phyloP scores from a whole-genome alignment of 495 filamentous ascomycete genomes.

The Clavariopsis aquatica region DNA sequence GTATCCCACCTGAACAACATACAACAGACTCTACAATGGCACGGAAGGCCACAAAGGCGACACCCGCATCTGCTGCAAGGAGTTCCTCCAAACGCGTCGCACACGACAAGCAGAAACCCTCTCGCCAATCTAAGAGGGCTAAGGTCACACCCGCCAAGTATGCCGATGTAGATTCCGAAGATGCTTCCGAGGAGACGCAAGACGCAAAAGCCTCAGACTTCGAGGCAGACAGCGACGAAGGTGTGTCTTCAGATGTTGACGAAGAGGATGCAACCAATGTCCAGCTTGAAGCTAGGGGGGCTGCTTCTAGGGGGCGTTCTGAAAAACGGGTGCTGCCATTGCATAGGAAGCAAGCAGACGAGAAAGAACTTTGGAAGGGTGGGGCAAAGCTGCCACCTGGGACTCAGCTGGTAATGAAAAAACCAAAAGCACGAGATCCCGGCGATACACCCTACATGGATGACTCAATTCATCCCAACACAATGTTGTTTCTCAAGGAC shows the following conservation, averaged over 20 bases:
- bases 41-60: slow-evolving; percentile 16
- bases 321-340: slow-evolving; percentile 35
- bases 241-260: slow-evolving; percentile 29
- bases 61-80: slow-evolving; percentile 2
- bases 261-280: slow-evolving; percentile 41
- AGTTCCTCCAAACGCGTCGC: slow-evolving; percentile 42
- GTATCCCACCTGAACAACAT: background rate
- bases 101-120: slow-evolving; percentile 32
- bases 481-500: slow-evolving; percentile 73
- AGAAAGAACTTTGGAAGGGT: slow-evolving; percentile 59
- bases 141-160: slow-evolving; percentile 60
- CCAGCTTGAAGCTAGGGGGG: slow-evolving; percentile 37
- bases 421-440: slow-evolving; percentile 67
- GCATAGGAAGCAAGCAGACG: slow-evolving; percentile 41
- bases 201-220: slow-evolving; percentile 39
- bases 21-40: slow-evolving; percentile 14
- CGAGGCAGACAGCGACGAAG: slow-evolving; percentile 42
- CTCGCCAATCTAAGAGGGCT: slow-evolving; percentile 50
- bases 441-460: slow-evolving; percentile 68
- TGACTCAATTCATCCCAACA: slow-evolving; percentile 76
- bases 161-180: slow-evolving; percentile 47
- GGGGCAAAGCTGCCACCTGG: slow-evolving; percentile 63
- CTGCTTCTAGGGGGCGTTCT: slow-evolving; percentile 26
- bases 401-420: slow-evolving; percentile 65
- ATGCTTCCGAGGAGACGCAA: slow-evolving; percentile 39